Percentiles rank a stretch among this genome's conserved stretches.
Conservation (phyloP, 2,329 filamentous ascomycete genomes). For the Pseudocercospora eumusae region DNA sequence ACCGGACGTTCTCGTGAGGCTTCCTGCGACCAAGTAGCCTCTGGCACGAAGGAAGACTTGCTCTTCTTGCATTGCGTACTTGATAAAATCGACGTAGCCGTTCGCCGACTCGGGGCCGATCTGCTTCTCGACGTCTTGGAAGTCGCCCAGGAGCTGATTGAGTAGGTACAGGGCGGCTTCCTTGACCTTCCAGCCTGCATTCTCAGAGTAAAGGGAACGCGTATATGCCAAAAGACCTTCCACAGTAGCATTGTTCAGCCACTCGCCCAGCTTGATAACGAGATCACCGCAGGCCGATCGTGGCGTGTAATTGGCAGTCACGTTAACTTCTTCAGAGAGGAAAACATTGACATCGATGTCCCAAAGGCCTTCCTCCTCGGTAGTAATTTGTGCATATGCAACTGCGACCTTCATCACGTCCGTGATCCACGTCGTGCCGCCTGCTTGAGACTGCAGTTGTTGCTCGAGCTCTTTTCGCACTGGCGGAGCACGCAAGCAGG, state of each 20-base stretch:
- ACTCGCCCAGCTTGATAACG: slow-evolving; percentile 88
- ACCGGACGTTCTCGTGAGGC: slow-evolving; percentile 69
- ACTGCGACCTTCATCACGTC: slow-evolving; percentile 85
- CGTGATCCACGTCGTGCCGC: slow-evolving; percentile 75
- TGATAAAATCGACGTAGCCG: slow-evolving; percentile 77
- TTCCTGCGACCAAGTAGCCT: slow-evolving; percentile 82
- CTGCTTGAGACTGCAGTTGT: slow-evolving; percentile 64
- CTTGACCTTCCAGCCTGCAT: slow-evolving; percentile 63
- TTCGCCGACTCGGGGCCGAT: slow-evolving; percentile 70
- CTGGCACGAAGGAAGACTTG: slow-evolving; percentile 80
- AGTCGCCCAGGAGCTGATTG: slow-evolving; percentile 80
- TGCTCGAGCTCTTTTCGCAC: slow-evolving; percentile 86
- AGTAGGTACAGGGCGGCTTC: slow-evolving; percentile 84
- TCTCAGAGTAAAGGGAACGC: slow-evolving; percentile 66
- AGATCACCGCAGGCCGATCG: slow-evolving; percentile 90
- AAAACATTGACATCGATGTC: slow-evolving; percentile 96
- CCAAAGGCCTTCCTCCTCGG: slow-evolving; percentile 93
- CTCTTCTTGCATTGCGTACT: slow-evolving; percentile 69
- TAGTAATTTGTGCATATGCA: slow-evolving; percentile 83
- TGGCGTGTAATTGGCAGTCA: slow-evolving; percentile 94
- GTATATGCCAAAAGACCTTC: slow-evolving; percentile 79
- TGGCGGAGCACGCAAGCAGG: slow-evolving; percentile 81
- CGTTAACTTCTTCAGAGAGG: slow-evolving; percentile 89
- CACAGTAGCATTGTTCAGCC: slow-evolving; percentile 73
- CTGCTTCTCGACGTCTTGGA: slow-evolving; percentile 71